Conservation (phyloP, 169 alveolate genomes). For the Plasmodium gallinaceum region DNA sequence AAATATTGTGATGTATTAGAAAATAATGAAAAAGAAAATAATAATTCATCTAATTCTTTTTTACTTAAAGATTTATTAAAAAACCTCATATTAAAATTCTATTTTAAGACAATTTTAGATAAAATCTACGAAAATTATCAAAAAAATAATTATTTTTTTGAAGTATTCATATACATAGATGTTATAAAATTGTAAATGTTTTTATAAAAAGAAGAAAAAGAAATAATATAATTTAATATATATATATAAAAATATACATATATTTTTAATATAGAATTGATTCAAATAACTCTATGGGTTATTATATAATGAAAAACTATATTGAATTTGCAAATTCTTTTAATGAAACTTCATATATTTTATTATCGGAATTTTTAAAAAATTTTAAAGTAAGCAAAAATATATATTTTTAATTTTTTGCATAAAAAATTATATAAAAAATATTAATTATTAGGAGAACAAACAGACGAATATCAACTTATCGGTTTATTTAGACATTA, state of each 20-base stretch:
- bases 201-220: conserved; percentile 9
- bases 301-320: conserved; percentile 31
- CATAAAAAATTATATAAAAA: background rate
- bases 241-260: background rate
- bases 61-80: conserved; percentile 23
- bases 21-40: conserved; percentile 7
- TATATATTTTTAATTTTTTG: background rate
- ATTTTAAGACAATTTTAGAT: conserved; percentile 53
- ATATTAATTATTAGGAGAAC: background rate
- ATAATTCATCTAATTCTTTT: background rate
- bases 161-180: conserved; percentile 55
- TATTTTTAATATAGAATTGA: conserved; percentile 46
- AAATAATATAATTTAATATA: background rate
- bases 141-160: conserved; percentile 54
- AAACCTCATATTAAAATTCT: conserved; percentile 32
- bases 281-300: conserved; percentile 11
- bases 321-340: conserved; percentile 26
- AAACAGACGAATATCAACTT: background rate
- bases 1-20: conserved; percentile 30
- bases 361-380: conserved; percentile 34
- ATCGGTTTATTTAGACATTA: conserved; percentile 24
- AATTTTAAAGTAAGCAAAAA: conserved; percentile 15
- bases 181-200: conserved; percentile 47
- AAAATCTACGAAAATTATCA: conserved; percentile 38
- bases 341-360: conserved; percentile 29